Percentiles rank a stretch among this genome's conserved stretches.
Evolutionary conservation across 2,329 filamentous ascomycete species (phyloP).

Genomic region (Ophiostoma montium): DNA sequence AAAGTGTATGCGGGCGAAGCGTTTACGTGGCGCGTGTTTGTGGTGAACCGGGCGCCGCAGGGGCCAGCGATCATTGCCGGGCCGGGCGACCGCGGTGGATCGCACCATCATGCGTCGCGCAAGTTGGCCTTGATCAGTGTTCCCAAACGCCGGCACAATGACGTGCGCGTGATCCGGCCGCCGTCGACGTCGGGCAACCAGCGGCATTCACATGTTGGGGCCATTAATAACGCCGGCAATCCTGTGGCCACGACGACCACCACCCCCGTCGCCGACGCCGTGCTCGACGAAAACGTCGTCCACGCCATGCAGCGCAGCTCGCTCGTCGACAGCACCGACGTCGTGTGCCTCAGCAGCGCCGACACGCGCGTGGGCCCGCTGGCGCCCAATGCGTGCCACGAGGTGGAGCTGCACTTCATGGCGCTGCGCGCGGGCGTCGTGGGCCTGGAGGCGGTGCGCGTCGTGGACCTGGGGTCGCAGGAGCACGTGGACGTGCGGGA

Average conservation of each 20-base stretch:
- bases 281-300: slow-evolving; percentile 57
- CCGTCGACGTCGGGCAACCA: slow-evolving; percentile 36
- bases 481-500: slow-evolving; percentile 68
- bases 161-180: slow-evolving; percentile 37
- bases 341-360: slow-evolving; percentile 59
- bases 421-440: slow-evolving; percentile 53
- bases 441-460: slow-evolving; percentile 55
- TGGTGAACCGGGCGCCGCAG: slow-evolving; percentile 46
- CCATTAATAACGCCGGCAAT: not conserved
- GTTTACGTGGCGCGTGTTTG: slow-evolving; percentile 60
- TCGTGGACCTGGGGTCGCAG: slow-evolving; percentile 59
- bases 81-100: slow-evolving; percentile 11
- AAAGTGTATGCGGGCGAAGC: slow-evolving; percentile 48
- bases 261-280: slow-evolving; percentile 43
- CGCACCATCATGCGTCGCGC: slow-evolving; percentile 27
- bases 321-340: slow-evolving; percentile 46
- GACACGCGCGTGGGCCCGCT: slow-evolving; percentile 62
- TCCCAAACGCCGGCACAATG: slow-evolving; percentile 47
- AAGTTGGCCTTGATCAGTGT: slow-evolving; percentile 58
- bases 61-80: too few species aligned
- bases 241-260: slow-evolving; percentile 2
- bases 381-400: slow-evolving; percentile 57
- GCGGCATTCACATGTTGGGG: not conserved
- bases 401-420: slow-evolving; percentile 58
- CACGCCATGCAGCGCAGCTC: slow-evolving; percentile 57